Percentiles rank a stretch among this genome's conserved stretches.
These are phyloP conservation scores for Parathielavia hyrcaniae DNA, from an alignment of 495 filamentous ascomycete species.

Conservation along the genomic window DNA sequence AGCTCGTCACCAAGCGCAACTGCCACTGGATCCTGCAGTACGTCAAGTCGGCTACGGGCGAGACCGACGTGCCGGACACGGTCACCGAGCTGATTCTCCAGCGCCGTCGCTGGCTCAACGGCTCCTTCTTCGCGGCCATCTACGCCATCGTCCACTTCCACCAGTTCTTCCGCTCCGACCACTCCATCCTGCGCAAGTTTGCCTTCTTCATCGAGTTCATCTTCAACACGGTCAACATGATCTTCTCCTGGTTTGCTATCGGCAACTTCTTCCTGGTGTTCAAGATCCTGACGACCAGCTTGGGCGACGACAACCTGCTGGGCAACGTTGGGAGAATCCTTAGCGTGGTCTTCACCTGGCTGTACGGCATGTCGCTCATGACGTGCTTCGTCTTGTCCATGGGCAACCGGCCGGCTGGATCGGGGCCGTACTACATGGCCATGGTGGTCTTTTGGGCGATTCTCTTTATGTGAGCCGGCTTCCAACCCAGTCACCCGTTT, in stretches of 20 bases:
- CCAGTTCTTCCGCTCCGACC: slow-evolving; percentile 86
- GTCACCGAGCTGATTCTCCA: slow-evolving; percentile 96
- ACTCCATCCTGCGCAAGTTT: slow-evolving; percentile 79
- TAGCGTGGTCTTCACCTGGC: slow-evolving; percentile 89
- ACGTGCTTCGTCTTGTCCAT: slow-evolving; percentile 93
- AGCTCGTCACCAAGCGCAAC: slow-evolving; percentile 94
- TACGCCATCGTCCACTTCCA: slow-evolving; percentile 93
- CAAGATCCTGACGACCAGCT: slow-evolving; percentile 85
- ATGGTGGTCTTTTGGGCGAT: slow-evolving; percentile 96
- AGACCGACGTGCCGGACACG: slow-evolving; percentile 94
- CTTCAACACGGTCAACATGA: slow-evolving; percentile 91
- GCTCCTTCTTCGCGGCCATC: slow-evolving; percentile 95
- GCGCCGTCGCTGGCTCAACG: slow-evolving; percentile 95
- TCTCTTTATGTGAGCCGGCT: slow-evolving; percentile 72
- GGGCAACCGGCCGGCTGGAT: slow-evolving; percentile 93
- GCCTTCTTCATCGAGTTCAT: slow-evolving; percentile 87
- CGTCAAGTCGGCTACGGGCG: slow-evolving; percentile 91
- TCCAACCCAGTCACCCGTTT: neutral
- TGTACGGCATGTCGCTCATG: slow-evolving; percentile 84
- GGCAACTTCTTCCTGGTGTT: slow-evolving; percentile 99
- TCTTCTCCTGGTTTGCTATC: slow-evolving; percentile 99
- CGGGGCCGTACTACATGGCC: slow-evolving; percentile 86
- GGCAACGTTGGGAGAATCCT: slow-evolving; percentile 70
- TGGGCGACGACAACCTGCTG: slow-evolving; percentile 60
- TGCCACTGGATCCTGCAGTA: slow-evolving; percentile 96